Conservation (phyloP, 2,329 filamentous ascomycete genomes). For the Epichloe hybrida region DNA sequence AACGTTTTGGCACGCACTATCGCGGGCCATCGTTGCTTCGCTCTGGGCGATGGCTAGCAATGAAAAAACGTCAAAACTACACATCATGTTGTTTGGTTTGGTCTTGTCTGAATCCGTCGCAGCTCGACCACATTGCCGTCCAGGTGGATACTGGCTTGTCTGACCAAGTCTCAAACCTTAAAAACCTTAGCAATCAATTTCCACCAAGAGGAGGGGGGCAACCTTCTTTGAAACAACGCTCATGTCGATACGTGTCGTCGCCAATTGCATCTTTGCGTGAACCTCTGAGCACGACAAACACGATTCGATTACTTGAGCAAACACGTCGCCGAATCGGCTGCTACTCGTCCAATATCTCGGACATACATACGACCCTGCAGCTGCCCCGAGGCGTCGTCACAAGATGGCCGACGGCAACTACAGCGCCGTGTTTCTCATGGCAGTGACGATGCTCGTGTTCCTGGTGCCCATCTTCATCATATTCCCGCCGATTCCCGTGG, state of each 20-base stretch:
- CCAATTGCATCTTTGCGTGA: neutral
- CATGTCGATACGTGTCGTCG: neutral
- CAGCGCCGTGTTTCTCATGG: conserved; percentile 25
- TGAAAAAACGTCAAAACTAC: neutral
- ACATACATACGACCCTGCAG: too few species aligned
- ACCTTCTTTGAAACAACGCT: neutral
- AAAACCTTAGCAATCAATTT: neutral
- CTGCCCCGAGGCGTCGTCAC: neutral
- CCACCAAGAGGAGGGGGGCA: neutral
- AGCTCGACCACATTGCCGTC: neutral
- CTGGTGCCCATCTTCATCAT: conserved; percentile 38
- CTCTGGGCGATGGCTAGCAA: neutral
- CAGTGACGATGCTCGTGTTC: conserved; percentile 35
- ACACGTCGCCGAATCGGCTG: too few species aligned
- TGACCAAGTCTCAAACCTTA: neutral
- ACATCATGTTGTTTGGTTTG: too few species aligned
- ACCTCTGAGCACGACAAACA: too few species aligned
- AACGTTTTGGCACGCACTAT: too few species aligned
- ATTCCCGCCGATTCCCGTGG: conserved; percentile 40
- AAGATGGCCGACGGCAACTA: conserved; percentile 9
- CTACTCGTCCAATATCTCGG: too few species aligned
- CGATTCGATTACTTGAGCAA: too few species aligned
- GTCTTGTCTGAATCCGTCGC: too few species aligned
- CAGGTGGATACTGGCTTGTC: neutral
- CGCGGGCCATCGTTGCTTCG: too few species aligned